Base-by-base conservation (phyloP, 345 rosid species). In the Euclidium syriacum region DNA sequence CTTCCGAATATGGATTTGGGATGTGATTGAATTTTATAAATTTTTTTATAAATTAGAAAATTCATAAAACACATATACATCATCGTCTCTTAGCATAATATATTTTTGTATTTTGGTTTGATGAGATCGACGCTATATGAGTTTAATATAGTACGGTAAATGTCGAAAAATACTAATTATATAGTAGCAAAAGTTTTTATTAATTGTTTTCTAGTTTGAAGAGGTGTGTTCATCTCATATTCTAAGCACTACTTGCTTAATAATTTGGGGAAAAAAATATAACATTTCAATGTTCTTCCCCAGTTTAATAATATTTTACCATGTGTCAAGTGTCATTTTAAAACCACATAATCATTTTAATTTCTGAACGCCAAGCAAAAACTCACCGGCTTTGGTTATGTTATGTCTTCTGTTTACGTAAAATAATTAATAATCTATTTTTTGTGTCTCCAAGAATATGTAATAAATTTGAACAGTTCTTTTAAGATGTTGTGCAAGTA, bases 221-320 rank as follows among this genome's bases (percentile, higher is more conserved):
- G 40, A 6, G 52, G 23, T 38, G 26, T 2, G 25, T 22, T 15
- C 24, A 42, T 53, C 36, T 54, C 6, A 43, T 33, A 26, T 55
- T 54, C 10, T 54, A 44, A 55, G 46, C 8, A 25, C 39, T 34
- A 47, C 22, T 55, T 35, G 56, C 56, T 47, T 56, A 55, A 55
- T 65, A 44, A 54, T 25, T 34, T 8, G 15, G 20, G 22, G 44
- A 10, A 20, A 12, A n/a, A 15, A 14, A 8, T 15, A 38, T 38
- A 55, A 57, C 24, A 32, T 11, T 40, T 16, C 44, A n/a, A n/a
- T 53, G 43, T 20, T 53, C 29, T 53, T 20, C 43, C 41, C 18
- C 19, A 34, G 29, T 52, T 52, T 12, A 33, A 18, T 22, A 24
- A 7, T 36, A 34, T 20, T 34, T n/a, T n/a, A n/a, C n/a, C n/a